A percentile compares a stretch with the other conserved stretches of the same genome.
Evolutionary conservation across 2,329 filamentous ascomycete genomes (phyloP).

Genomic region (Fulvia fulva): DNA sequence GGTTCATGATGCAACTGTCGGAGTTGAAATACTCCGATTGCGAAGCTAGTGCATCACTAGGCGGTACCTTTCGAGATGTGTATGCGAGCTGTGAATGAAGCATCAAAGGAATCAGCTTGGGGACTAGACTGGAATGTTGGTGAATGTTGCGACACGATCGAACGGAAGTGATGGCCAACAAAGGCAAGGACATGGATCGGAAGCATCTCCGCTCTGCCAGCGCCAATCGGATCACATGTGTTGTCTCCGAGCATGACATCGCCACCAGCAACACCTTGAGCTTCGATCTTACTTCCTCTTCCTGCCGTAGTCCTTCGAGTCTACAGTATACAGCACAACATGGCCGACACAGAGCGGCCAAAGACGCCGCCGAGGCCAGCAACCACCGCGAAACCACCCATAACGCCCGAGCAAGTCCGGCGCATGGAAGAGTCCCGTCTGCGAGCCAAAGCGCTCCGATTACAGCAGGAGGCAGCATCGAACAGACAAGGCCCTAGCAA

Average conservation of each 20-base stretch:
- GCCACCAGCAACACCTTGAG: neutral
- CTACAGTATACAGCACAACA: conserved; percentile 10
- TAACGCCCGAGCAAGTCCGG: conserved; percentile 59
- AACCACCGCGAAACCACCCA: conserved; percentile 41
- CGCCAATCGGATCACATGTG: neutral
- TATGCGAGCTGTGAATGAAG: neutral
- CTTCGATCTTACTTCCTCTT: neutral
- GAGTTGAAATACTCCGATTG: neutral
- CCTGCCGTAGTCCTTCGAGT: neutral
- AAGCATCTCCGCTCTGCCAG: neutral
- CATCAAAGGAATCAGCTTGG: no score
- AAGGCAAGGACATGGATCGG: neutral
- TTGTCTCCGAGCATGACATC: neutral
- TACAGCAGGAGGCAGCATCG: conserved; percentile 63
- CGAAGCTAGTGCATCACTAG: neutral
- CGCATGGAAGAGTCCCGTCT: conserved; percentile 77
- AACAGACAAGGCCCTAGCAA: conserved; percentile 22
- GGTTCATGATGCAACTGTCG: neutral
- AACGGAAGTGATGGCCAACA: no score
- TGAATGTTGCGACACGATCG: no score
- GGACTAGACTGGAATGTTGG: no score
- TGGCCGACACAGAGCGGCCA: conserved; percentile 38
- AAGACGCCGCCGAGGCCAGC: conserved; percentile 45
- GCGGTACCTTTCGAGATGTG: neutral
- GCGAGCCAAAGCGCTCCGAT: conserved; percentile 79